Percentiles rank a stretch among this genome's conserved stretches.
These are phyloP conservation scores for Oryza coarctata DNA, from an alignment of 176 grass and related monocot species.

Conservation along the genomic window DNA sequence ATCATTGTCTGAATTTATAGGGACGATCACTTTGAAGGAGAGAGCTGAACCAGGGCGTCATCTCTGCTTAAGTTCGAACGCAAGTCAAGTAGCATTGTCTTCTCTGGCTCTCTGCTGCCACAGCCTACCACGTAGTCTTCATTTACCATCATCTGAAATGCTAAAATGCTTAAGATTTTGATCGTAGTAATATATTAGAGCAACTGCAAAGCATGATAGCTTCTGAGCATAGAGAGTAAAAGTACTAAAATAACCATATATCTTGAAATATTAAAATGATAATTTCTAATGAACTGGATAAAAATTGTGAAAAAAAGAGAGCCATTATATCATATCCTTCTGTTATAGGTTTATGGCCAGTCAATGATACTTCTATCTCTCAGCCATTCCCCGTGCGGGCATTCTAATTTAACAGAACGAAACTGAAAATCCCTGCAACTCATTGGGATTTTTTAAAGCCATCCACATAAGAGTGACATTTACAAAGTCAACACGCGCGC, in stretches of 20 bases:
- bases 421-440: not conserved
- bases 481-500: slow-evolving; percentile 1
- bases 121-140: not conserved
- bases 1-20: not conserved
- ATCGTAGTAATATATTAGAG: too few species aligned
- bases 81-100: not conserved
- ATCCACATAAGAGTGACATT: not conserved
- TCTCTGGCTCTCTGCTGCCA: not conserved
- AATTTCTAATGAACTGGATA: not conserved
- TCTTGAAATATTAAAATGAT: not conserved
- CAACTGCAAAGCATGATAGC: too few species aligned
- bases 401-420: slow-evolving; percentile 8
- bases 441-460: not conserved
- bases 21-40: not conserved
- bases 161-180: not conserved
- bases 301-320: not conserved
- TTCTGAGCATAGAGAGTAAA: not conserved
- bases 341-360: not conserved
- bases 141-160: not conserved
- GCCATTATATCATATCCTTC: not conserved
- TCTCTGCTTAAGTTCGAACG: not conserved
- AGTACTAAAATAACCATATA: not conserved
- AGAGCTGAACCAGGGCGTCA: not conserved
- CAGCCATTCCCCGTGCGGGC: not conserved
- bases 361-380: not conserved